Base-by-base conservation (phyloP, 108 stramenopile genomes). In the Poteriospumella lacustris region DNA sequence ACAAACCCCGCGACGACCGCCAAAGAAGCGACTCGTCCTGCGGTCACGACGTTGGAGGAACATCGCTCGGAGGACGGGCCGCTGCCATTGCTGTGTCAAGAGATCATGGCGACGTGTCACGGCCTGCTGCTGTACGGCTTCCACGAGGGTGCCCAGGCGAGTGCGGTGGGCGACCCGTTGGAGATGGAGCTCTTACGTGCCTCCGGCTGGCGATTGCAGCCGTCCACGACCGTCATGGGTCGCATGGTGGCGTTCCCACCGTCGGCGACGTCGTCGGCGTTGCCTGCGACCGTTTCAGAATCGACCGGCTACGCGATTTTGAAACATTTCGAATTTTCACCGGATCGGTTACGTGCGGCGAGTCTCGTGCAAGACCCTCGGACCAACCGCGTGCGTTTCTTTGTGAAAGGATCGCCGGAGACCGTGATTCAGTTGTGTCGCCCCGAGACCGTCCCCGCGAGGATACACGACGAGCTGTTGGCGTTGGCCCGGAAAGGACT, bases 251-350 rank as follows among this genome's bases (percentile, higher is more conserved):
- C 47, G 26, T 3, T 26, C 70, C 9, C 36, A 9, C 70, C 70
- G 5, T n/a, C n/a, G n/a, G n/a, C n/a, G n/a, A n/a, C n/a, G n/a
- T n/a, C n/a, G n/a, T n/a, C n/a, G n/a, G 24, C 36, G 38, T 39
- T 15, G 19, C 64, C 64, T 40, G 24, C 36, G 19, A 19, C 15
- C 19, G 28, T 39, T 19, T 19, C 15, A 19, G 52, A 19, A 56
- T 24, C 24, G 19, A 19, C 24, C 24, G n/a, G 52, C 24, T 56
- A 56, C 24, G 52, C 19, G n/a, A 73, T 73, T 34, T 9, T 73
- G 19, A 44, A 56, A 28, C 70, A 73, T 56, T 73, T 73, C 70
- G 70, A 73, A 33, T 73, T 73, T 73, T 12, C 70, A 3, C 47
- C 70, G 5, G 70, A 73, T 39, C 36, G 41, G 3, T 42, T 73